A percentile compares a stretch with the other conserved stretches of the same genome.
phyloP scores from a whole-genome alignment of 257 asterid genomes.

The Nemophila menziesii region DNA sequence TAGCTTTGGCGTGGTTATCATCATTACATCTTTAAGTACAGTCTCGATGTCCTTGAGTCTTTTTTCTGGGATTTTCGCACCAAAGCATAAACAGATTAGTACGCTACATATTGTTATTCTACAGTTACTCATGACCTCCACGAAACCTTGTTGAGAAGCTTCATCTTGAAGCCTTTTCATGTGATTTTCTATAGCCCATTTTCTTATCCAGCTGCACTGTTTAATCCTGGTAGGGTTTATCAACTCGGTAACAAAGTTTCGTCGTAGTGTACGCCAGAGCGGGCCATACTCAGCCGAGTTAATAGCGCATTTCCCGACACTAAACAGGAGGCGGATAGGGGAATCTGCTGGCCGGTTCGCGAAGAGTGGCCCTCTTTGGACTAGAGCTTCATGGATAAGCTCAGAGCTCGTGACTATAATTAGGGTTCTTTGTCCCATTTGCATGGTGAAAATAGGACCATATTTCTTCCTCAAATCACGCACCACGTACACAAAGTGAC shows the following conservation, averaged over 20 bases:
- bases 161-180: slow-evolving; percentile 45
- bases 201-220: slow-evolving; percentile 84
- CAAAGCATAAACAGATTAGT: slow-evolving; percentile 78
- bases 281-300: slow-evolving; percentile 96
- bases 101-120: slow-evolving; percentile 71
- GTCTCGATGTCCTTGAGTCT: slow-evolving; percentile 45
- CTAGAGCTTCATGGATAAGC: slow-evolving; percentile 82
- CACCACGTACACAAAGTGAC: slow-evolving; percentile 54
- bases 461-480: slow-evolving; percentile 68
- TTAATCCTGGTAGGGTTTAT: slow-evolving; percentile 66
- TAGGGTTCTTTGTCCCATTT: slow-evolving; percentile 86
- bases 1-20: slow-evolving; percentile 70
- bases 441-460: slow-evolving; percentile 93
- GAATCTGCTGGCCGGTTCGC: slow-evolving; percentile 95
- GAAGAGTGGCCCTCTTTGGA: slow-evolving; percentile 53
- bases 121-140: slow-evolving; percentile 80
- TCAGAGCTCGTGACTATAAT: slow-evolving; percentile 64
- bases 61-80: slow-evolving; percentile 51
- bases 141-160: slow-evolving; percentile 35
- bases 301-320: slow-evolving; percentile 87
- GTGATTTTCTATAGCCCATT: slow-evolving; percentile 69
- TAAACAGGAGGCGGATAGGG: slow-evolving; percentile 75
- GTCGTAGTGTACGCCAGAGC: slow-evolving; percentile 78
- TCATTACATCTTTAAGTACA: slow-evolving; percentile 73
- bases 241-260: slow-evolving; percentile 89